Base-by-base conservation (phyloP, 1,284 basidiomycete genomes). In the Gymnopus androsaceus region DNA sequence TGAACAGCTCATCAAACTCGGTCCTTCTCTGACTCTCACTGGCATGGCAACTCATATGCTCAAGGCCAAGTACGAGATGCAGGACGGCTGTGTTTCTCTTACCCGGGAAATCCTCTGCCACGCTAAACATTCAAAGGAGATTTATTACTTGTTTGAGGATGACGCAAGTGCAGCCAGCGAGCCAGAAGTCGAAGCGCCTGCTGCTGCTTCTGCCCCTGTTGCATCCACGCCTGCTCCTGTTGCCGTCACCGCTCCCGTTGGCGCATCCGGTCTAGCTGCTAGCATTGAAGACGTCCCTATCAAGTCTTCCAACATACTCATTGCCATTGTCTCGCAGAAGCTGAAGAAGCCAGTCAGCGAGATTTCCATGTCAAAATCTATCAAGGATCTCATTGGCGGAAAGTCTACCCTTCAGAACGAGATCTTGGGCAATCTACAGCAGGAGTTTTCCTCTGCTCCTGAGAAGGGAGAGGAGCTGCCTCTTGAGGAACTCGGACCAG, bases 351-450 rank as follows among this genome's bases (percentile, higher is more conserved):
- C 80, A 59, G 82, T 95, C 34, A 82, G 88, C 52, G 96, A 98
- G 65, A 79, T 99, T 54, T 90, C 94, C 3, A 80, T 95, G n/a
- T 83, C 86, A 61, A 99, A 99, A 74, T 91, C 94, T 1, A 95
- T 99, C 81, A 98, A 98, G 75, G 96, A 99, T 69, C 88, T 98
- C 58, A 95, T 98, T 51, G 95, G 94, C 38, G 97, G 97, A 63
- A 99, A 99, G 77, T 98, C 95, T 23, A 98, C 97, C 1, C 79
- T 99, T 56, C 95, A 97, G 74, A 98, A 98, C 72, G 95, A 98
- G 73, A 95, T 98, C 61, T 78, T 98, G 46, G 95, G 94, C 51
- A 93, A 97, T 70, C 81, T 97, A 27, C 92, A 95, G 67, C 83
- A 91, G 64, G 94, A 96, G 69, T 96, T 95, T 69, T 70, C n/a